A percentile compares a stretch with the other conserved stretches of the same genome.
Evolutionary conservation across 2,329 filamentous ascomycete genomes (phyloP).

Genomic region (Eutypa lata): DNA sequence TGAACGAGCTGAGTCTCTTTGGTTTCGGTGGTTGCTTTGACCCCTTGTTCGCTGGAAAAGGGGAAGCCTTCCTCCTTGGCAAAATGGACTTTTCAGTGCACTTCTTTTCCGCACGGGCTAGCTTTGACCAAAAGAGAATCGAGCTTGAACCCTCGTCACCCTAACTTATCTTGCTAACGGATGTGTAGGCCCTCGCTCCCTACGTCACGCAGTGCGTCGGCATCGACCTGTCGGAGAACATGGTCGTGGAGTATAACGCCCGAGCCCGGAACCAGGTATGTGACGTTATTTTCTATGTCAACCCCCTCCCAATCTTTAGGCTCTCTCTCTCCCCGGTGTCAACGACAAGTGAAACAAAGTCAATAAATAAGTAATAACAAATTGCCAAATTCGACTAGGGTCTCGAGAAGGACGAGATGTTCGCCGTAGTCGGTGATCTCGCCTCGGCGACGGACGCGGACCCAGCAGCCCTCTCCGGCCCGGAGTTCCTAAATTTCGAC

Average conservation of each 20-base stretch:
- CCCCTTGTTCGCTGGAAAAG: too few species aligned
- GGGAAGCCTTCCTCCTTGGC: too few species aligned
- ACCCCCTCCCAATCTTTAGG: background rate
- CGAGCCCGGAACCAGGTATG: slow-evolving; percentile 52
- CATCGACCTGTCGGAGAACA: slow-evolving; percentile 68
- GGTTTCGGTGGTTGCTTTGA: too few species aligned
- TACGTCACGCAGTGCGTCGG: slow-evolving; percentile 62
- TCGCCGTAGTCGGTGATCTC: slow-evolving; percentile 57
- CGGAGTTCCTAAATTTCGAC: slow-evolving; percentile 68
- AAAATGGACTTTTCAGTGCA: too few species aligned
- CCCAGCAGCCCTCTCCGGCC: slow-evolving; percentile 51
- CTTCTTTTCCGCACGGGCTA: too few species aligned
- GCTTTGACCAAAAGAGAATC: too few species aligned
- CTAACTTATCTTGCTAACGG: too few species aligned
- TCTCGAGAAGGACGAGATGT: slow-evolving; percentile 49
- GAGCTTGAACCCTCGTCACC: background rate
- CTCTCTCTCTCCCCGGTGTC: background rate
- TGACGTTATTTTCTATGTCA: background rate
- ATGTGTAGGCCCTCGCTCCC: slow-evolving; percentile 52
- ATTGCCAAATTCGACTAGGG: too few species aligned
- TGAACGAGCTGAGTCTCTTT: slow-evolving; percentile 6
- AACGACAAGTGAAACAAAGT: too few species aligned
- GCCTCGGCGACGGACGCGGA: slow-evolving; percentile 41
- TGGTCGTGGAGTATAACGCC: slow-evolving; percentile 66
- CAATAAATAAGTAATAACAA: too few species aligned